Evolutionary conservation across 2,329 filamentous ascomycete genomes (phyloP).

Genomic region (Canariomyces notabilis): DNA sequence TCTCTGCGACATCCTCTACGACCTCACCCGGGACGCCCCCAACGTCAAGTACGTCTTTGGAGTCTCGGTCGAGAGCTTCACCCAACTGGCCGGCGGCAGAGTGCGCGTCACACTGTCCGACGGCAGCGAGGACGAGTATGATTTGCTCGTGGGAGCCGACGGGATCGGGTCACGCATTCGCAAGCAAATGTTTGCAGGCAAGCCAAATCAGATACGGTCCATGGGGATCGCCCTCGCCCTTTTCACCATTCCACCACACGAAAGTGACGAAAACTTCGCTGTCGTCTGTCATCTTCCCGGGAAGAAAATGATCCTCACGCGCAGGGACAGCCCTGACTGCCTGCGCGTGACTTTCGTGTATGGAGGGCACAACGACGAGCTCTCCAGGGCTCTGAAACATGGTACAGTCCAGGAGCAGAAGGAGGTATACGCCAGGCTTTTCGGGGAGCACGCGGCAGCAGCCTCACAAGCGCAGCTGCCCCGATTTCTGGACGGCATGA

Average conservation of each 20-base stretch:
- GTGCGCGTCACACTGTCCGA: constrained; percentile 37
- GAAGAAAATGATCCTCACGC: constrained; percentile 33
- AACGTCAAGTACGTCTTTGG: constrained; percentile 28
- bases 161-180: constrained; percentile 46
- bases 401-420: constrained; percentile 37
- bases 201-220: constrained; percentile 8
- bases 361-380: constrained; percentile 21
- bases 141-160: constrained; percentile 51
- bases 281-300: constrained; percentile 25
- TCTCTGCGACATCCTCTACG: constrained; percentile 46
- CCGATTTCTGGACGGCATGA: constrained; percentile 32
- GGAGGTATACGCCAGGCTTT: constrained; percentile 33
- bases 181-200: constrained; percentile 29
- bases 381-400: constrained; percentile 27
- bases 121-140: constrained; percentile 39
- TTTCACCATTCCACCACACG: constrained; percentile 29
- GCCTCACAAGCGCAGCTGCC: constrained; percentile 43
- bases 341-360: constrained; percentile 37
- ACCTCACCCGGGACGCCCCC: constrained; percentile 29
- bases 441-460: constrained; percentile 34
- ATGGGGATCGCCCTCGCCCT: constrained; percentile 26
- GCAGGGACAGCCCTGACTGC: constrained; percentile 34
- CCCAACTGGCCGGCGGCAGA: constrained; percentile 23
- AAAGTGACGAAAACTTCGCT: constrained; percentile 18
- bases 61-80: constrained; percentile 24